Evolutionary conservation across 2,329 filamentous ascomycete genomes (phyloP), one percentile per base, ranked within the genome.

Genomic region (Aspergillus pseudoterreus): DNA sequence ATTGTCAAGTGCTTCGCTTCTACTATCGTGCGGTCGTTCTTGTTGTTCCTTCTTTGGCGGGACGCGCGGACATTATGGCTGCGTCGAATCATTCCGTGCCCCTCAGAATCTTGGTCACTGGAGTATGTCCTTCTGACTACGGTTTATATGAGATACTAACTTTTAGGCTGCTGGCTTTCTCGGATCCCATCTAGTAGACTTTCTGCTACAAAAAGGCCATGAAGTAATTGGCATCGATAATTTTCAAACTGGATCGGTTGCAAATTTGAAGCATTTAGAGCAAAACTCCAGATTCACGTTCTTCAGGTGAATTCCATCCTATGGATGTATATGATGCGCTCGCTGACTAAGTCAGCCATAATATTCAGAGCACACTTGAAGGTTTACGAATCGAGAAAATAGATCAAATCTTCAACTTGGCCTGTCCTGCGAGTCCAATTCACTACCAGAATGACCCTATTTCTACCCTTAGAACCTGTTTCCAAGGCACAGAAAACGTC

Each of bases 381-480:
- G 32, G 38, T 1, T 15, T 57, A 12, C 39, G 17, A 21, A 12
- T 68, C 36, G 58, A 66, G 54, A 62, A 64, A 47, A 65, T 69
- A 19, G 19, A 19, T 19, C 19, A 19, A 19, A 19, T 19, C 48
- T 69, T 66, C 54, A 64, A 69, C 46, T 56, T 69, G 19, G 66
- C 66, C 9, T 68, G 66, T 49, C 66, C 66, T 6, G 66, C 65
- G 12, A 67, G 65, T 45, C 65, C 65, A 2, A 55, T 61, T 4
- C 63, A 68, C 45, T 68, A 67, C 53, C 64, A 68, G 47, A 61
- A 63, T 17, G 64, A 68, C 43, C 61, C 61, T 1, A 57, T 68
- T 5, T 62, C 59, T 33, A 69, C 65, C 14, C 53, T 69, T 21
- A 60, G 62, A 43, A 68, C 66, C 5, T 57, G 62, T 35, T 68